These are phyloP conservation scores for Metarhizium anisopliae DNA, from an alignment of 2,329 filamentous ascomycete genomes.

Conservation along the genomic window DNA sequence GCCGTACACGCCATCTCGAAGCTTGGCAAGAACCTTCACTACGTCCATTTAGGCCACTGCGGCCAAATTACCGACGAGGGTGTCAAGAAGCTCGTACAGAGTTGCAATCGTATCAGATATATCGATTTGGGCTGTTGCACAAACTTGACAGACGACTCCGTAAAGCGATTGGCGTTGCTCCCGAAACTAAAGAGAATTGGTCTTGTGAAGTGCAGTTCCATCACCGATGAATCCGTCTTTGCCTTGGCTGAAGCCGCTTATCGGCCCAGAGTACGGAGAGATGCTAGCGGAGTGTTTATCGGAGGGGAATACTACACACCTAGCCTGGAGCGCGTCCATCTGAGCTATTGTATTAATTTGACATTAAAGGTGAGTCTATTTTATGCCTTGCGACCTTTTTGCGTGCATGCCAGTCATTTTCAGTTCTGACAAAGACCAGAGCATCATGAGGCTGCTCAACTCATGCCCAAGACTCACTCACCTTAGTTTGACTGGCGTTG, in stretches of 20 bases:
- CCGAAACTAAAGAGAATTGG: constrained; percentile 94
- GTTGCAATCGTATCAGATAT: constrained; percentile 90
- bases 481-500: constrained; percentile 86
- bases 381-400: not conserved
- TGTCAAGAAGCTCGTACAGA: constrained; percentile 72
- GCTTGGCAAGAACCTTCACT: constrained; percentile 92
- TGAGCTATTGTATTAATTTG: constrained; percentile 87
- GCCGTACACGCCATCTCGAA: constrained; percentile 80
- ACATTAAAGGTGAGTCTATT: constrained; percentile 60
- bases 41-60: constrained; percentile 92
- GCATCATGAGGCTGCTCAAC: constrained; percentile 82
- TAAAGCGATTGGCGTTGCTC: constrained; percentile 72
- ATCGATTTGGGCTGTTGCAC: constrained; percentile 96
- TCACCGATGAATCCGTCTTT: constrained; percentile 83
- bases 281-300: constrained; percentile 36
- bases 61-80: constrained; percentile 82
- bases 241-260: constrained; percentile 67
- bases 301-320: constrained; percentile 46
- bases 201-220: constrained; percentile 83
- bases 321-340: constrained; percentile 84
- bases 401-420: too few species aligned
- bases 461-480: constrained; percentile 89
- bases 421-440: constrained; percentile 39
- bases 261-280: constrained; percentile 38
- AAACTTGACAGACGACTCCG: constrained; percentile 78